Base-by-base conservation (phyloP, 257 asterid species). In the Ilex asprella region DNA sequence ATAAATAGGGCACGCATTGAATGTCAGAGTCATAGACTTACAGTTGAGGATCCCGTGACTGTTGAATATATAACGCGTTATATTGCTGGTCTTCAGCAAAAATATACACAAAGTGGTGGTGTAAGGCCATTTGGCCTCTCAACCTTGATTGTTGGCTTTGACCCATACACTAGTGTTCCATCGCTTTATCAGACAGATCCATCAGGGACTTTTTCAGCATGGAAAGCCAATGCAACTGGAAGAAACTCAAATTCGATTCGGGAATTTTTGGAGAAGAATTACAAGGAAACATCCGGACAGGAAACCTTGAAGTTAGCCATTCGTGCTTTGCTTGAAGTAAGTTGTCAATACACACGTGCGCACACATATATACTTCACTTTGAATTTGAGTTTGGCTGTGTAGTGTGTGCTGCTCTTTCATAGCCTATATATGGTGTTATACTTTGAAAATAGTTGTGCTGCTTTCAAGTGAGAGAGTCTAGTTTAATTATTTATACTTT, bases 21-120 rank as follows among this genome's bases (percentile, higher is more conserved):
- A 59, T 92, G 98, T 76, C 97, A 89, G 78, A 81, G 91, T 64
- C 79, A 84, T 70, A 84, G 77, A 78, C 97, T 92, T 57, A 92
- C 97, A 0, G 83, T 92, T 21, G 99, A 92, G 77, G 99, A 92
- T 71, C 96, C 99, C 7, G 99, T 81, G 53, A 92, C 99, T 1
- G 99, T 92, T 65, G 99, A 89, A 76, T 92, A 92, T 74, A 89
- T 92, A 66, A 92, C 99, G 63, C 99, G 99, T n/a, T 92, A 88
- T 62, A 84, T 92, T 60, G 98, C 98, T 77, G 99, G 99, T 27
- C 97, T 92, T 74, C 99, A 92, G 86, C 99, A 92, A 67, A 92
- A 92, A 79, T 92, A 92, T 81, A 92, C 99, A 5, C 99, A 92
- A 75, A 92, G 99, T 82, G 99, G 99, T 71, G 97, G 99, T 72